Evolutionary conservation across 139 green algal species (phyloP), one percentile per base, ranked within the genome.

Genomic region (Pleodorina starrii): DNA sequence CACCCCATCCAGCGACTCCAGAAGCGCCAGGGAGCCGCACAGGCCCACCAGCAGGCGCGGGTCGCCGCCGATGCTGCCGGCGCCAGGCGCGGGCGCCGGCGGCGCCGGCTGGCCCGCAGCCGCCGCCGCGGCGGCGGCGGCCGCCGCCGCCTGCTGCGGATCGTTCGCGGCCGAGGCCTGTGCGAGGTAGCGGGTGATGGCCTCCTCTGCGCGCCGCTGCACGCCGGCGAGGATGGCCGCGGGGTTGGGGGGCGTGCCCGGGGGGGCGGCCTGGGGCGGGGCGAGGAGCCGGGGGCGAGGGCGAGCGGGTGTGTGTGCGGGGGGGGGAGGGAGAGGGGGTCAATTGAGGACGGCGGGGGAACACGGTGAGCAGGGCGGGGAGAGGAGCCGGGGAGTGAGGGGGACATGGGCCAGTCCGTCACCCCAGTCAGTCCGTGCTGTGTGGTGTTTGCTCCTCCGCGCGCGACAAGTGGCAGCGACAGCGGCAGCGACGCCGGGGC

Each of bases 21-120:
- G 82, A 48, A 94, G 50, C 10, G 87, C 83, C 60, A 95, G 83
- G 16, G 44, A 88, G 80, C 90, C 90, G 92, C 91, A 91, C 1
- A 95, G 35, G 1, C 68, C 80, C 63, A 89, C 23, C 54, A 95
- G 88, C 40, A 79, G 68, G 48, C 86, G 69, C 25, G 63, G 66
- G 54, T 75, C 51, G 40, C 68, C 51, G 40, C 51, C 51, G 6
- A 59, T 87, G 63, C 63, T 32, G 38, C 43, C 42, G 46, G n/a
- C 81, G 23, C 25, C 44, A 32, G 17, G 43, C 29, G 74, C 40
- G 74, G 43, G 43, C n/a, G 48, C 57, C 23, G 78, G 78, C n/a
- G 57, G 78, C 50, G 19, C 17, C 14, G 48, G 51, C 35, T 69
- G 66, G 40, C 29, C 40, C 23, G 16, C n/a, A n/a, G n/a, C n/a